Conservation (phyloP, 768 basidiomycete genomes). For the Boletus vinaceobasis region DNA sequence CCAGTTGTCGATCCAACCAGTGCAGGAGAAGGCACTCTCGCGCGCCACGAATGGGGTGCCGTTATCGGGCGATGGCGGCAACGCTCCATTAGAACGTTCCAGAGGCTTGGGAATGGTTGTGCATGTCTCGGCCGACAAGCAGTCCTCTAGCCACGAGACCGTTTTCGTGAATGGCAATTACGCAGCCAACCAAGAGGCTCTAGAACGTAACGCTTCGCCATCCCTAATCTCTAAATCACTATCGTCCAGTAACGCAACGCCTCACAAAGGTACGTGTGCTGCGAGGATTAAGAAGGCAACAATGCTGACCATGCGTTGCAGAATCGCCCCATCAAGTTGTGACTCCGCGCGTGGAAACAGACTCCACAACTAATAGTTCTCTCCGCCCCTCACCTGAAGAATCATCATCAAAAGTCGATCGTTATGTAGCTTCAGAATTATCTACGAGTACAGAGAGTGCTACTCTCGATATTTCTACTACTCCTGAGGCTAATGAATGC, state of each 20-base stretch:
- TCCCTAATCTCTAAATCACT: conserved; percentile 6
- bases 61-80: conserved; percentile 7
- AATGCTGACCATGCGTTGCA: conserved; percentile 14
- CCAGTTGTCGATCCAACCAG: conserved; percentile 18
- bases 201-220: conserved; percentile 12
- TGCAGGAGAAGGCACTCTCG: conserved; percentile 37
- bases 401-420: conserved; percentile 3
- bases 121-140: conserved; percentile 12
- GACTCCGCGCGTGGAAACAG: conserved; percentile 13
- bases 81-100: conserved; percentile 18
- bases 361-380: conserved; percentile 1
- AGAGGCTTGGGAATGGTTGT: conserved; percentile 16
- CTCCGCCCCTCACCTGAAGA: conserved; percentile 5
- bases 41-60: conserved; percentile 9
- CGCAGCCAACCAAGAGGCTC: conserved; percentile 9
- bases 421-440: neutral
- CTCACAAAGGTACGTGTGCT: conserved; percentile 15
- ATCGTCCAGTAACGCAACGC: conserved; percentile 6
- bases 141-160: conserved; percentile 23
- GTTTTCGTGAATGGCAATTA: conserved; percentile 19
- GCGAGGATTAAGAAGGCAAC: neutral
- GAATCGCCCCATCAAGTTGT: conserved; percentile 9
- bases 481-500: conserved; percentile 5
- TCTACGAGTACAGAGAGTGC: conserved; percentile 9
- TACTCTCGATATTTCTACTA: conserved; percentile 7